Conservation (phyloP, 2,329 filamentous ascomycete genomes). For the Penicillium paneum region DNA sequence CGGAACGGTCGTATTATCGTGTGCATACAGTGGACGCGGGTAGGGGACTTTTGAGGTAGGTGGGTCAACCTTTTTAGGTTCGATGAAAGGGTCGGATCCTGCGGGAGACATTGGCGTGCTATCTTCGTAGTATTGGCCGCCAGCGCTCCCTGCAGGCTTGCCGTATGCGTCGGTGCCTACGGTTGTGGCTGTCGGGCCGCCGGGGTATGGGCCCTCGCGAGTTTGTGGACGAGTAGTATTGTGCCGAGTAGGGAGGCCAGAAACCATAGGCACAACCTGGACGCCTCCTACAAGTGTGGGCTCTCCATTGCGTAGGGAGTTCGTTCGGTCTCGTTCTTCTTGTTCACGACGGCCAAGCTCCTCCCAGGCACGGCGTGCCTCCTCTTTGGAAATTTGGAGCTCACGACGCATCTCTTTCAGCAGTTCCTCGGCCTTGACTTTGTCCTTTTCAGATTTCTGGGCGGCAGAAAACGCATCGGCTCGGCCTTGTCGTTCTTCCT, state of each 20-base stretch:
- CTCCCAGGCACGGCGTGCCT: slow-evolving; percentile 94
- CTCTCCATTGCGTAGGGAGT: slow-evolving; percentile 79
- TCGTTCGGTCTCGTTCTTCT: slow-evolving; percentile 82
- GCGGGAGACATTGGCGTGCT: slow-evolving; percentile 50
- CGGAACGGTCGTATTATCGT: slow-evolving; percentile 29
- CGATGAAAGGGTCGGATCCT: slow-evolving; percentile 62
- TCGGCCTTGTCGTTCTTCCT: slow-evolving; percentile 68
- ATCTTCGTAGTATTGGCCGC: slow-evolving; percentile 52
- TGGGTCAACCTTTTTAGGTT: slow-evolving; percentile 34
- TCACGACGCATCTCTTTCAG: slow-evolving; percentile 91
- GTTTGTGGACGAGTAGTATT: slow-evolving; percentile 44
- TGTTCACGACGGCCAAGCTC: slow-evolving; percentile 90
- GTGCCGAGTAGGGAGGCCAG: slow-evolving; percentile 60
- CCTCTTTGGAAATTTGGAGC: slow-evolving; percentile 90
- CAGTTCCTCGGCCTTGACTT: slow-evolving; percentile 67
- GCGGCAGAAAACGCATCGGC: slow-evolving; percentile 65
- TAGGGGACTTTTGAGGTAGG: slow-evolving; percentile 31
- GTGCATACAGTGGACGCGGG: slow-evolving; percentile 39
- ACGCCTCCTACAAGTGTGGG: slow-evolving; percentile 89
- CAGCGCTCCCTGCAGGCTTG: slow-evolving; percentile 28
- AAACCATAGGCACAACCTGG: slow-evolving; percentile 90
- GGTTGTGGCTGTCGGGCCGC: slow-evolving; percentile 32
- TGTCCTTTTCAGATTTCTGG: slow-evolving; percentile 66
- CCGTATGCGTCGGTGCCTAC: slow-evolving; percentile 30
- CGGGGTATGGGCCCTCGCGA: slow-evolving; percentile 44